Evolutionary conservation across 2,329 filamentous ascomycete species (phyloP).

Genomic region (Trichoderma polysporum): DNA sequence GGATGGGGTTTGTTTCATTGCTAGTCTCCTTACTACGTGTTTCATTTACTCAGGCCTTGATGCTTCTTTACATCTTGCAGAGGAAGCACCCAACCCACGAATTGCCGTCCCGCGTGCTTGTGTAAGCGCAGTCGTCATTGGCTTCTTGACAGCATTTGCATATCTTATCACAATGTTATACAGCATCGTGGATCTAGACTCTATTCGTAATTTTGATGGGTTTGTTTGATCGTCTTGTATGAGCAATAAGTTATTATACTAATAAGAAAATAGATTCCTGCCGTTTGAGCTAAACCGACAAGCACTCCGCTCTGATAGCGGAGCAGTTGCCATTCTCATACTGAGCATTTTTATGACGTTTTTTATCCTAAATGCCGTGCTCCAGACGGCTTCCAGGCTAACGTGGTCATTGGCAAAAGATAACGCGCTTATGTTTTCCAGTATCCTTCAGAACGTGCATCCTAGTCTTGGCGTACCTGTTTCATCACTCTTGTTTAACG

Average conservation of each 20-base stretch:
- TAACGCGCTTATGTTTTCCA: conserved; percentile 20
- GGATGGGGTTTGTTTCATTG: conserved; percentile 37
- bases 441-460: neutral
- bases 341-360: conserved; percentile 18
- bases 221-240: too few species aligned
- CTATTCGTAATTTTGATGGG: conserved; percentile 9
- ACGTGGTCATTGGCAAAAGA: conserved; percentile 25
- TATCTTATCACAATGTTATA: conserved; percentile 32
- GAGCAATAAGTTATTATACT: too few species aligned
- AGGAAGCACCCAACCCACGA: conserved; percentile 35
- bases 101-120: conserved; percentile 34
- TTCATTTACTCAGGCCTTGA: conserved; percentile 40
- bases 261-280: too few species aligned
- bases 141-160: conserved; percentile 34
- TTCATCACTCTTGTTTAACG: too few species aligned
- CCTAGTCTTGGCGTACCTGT: too few species aligned
- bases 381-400: conserved; percentile 23
- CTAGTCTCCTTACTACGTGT: conserved; percentile 38
- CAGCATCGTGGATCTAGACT: conserved; percentile 25
- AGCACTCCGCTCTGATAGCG: too few species aligned
- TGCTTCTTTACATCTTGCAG: conserved; percentile 38
- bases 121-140: conserved; percentile 33
- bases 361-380: conserved; percentile 21
- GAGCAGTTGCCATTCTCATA: too few species aligned
- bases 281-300: too few species aligned